Evolutionary conservation across 331 rosid species (phyloP), one percentile per base, ranked within the genome.

Genomic region (Arachis monticola): DNA sequence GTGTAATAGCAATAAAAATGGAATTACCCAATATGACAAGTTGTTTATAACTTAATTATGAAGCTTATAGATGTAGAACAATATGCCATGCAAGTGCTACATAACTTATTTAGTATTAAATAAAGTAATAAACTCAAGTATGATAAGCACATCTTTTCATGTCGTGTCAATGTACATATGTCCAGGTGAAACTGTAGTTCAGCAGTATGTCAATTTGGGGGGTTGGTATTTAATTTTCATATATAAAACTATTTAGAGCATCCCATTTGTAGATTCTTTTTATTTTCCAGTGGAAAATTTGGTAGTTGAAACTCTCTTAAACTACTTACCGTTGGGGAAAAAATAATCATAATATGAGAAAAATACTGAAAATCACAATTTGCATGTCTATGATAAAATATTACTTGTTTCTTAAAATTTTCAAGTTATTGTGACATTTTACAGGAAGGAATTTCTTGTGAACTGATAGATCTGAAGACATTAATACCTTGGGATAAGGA

Each of bases 401-500:
- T 17, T 22, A 35, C 38, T 31, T 17, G 42, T 75, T 67, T 56
- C 40, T 74, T 67, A 74, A 62, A 56, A 67, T 66, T 66, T 14
- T 57, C 64, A 76, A 58, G 52, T 69, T 66, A 8, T 8, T 11
- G 17, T 58, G 72, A 53, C 53, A 76, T 69, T 59, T 70, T 86
- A 73, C 89, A 95, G 99, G 97, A 90, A 11, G 99, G 98, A 78
- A 90, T 95, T 77, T 95, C 98, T 50, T 95, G 99, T 74, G 99
- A 95, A 78, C 78, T 92, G 72, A 90, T 95, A 70, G 99, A 95
- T 82, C 87, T 95, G 77, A 88, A 81, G 83, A 95, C 99, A 81
- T 89, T 95, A 56, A 52, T 92, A 74, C 99, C 99, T 60, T 95
- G 99, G 99, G 99, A 95, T 79, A 95, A 90, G 89, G 96, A 92